Evolutionary conservation across 2,329 filamentous ascomycete species (phyloP).

Genomic region (Coniochaeta sp.): DNA sequence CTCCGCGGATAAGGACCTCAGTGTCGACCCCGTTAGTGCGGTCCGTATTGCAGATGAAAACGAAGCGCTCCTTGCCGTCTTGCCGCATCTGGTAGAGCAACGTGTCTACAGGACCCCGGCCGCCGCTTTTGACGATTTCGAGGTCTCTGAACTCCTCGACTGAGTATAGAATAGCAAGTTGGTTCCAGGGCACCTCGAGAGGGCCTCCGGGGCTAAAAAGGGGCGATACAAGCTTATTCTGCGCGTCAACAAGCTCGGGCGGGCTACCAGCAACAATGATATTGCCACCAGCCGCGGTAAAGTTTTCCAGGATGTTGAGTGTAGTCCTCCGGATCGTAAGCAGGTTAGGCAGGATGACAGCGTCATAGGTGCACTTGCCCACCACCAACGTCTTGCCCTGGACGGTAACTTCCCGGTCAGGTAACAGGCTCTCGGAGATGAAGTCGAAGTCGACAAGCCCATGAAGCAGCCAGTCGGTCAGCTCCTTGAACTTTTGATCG

Average conservation of each 20-base stretch:
- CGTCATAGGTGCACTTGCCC: constrained; percentile 21
- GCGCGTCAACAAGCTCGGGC: constrained; percentile 15
- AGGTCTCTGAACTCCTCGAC: constrained; percentile 16
- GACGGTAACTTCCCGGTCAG: constrained; percentile 2
- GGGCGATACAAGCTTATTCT: neutral
- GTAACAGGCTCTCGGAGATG: constrained; percentile 21
- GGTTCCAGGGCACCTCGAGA: constrained; percentile 11
- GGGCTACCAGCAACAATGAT: constrained; percentile 16
- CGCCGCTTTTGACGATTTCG: constrained; percentile 6
- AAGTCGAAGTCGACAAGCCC: constrained; percentile 25
- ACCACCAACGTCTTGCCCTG: constrained; percentile 10
- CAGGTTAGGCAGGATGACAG: constrained; percentile 21
- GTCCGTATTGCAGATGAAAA: constrained; percentile 24
- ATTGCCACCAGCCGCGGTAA: constrained; percentile 14
- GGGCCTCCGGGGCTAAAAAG: neutral
- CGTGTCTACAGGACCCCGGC: constrained; percentile 6
- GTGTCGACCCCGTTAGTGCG: constrained; percentile 12
- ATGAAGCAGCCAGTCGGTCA: constrained; percentile 19
- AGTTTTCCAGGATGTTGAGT: constrained; percentile 14
- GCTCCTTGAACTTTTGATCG: constrained; percentile 17
- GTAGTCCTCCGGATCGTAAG: constrained; percentile 22
- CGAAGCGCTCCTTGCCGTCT: constrained; percentile 17
- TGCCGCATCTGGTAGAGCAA: constrained; percentile 22
- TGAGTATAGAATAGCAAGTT: constrained; percentile 11
- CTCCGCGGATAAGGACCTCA: constrained; percentile 15